Percentiles rank a stretch among this genome's conserved stretches.
Conservation (phyloP, 495 filamentous ascomycete genomes). For the Lophiotrema nucula region DNA sequence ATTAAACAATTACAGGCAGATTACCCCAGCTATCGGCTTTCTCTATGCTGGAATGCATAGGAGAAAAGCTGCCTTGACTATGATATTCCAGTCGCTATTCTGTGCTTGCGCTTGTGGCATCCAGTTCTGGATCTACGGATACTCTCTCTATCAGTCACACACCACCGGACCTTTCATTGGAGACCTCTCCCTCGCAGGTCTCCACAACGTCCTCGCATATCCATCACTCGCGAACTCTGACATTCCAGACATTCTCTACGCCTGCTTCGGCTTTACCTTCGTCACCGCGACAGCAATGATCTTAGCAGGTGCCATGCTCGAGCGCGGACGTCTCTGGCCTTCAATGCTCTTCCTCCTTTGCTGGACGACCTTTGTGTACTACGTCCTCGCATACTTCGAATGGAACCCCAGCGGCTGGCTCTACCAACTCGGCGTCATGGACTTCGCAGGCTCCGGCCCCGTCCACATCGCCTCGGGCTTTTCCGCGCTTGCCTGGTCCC, state of each 20-base stretch:
- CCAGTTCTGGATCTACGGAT: slow-evolving; percentile 35
- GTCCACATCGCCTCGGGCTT: slow-evolving; percentile 91
- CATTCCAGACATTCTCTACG: slow-evolving; percentile 35
- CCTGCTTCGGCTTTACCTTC: slow-evolving; percentile 34
- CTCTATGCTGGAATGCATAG: slow-evolving; percentile 34
- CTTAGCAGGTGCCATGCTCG: slow-evolving; percentile 32
- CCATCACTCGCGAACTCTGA: slow-evolving; percentile 32
- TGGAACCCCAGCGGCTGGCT: slow-evolving; percentile 35
- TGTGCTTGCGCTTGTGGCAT: slow-evolving; percentile 33
- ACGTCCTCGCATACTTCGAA: slow-evolving; percentile 31
- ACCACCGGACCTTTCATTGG: slow-evolving; percentile 32
- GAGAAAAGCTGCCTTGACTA: slow-evolving; percentile 29
- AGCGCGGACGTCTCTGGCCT: slow-evolving; percentile 28
- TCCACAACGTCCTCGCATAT: slow-evolving; percentile 30
- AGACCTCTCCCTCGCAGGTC: slow-evolving; percentile 26
- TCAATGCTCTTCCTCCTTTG: slow-evolving; percentile 30
- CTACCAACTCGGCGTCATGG: slow-evolving; percentile 74
- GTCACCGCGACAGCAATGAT: slow-evolving; percentile 34
- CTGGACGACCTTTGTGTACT: slow-evolving; percentile 35
- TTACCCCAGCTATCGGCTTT: slow-evolving; percentile 35
- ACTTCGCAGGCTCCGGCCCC: slow-evolving; percentile 92
- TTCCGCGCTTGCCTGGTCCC: slow-evolving; percentile 44
- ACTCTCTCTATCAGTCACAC: slow-evolving; percentile 32
- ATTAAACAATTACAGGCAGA: slow-evolving; percentile 11
- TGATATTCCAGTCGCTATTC: slow-evolving; percentile 37